Evolutionary conservation across 2,329 filamentous ascomycete genomes (phyloP).

Genomic region (Penicillium sp.): DNA sequence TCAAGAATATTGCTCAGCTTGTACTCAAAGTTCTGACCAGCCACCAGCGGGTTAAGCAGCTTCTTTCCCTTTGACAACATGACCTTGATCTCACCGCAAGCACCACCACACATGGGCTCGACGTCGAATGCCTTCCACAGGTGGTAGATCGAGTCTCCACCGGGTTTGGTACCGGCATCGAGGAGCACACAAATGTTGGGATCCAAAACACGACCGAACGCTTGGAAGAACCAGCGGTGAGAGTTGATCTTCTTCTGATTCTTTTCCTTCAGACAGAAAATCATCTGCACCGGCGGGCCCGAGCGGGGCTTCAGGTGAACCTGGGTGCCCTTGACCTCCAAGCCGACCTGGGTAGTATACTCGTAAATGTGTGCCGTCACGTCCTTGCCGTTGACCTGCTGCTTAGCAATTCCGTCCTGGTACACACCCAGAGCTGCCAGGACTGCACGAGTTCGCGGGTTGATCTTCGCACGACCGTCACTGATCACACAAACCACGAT

Average conservation of each 20-base stretch:
- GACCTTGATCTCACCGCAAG: slow-evolving; percentile 98
- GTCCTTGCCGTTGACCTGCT: slow-evolving; percentile 93
- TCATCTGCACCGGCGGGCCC: slow-evolving; percentile 86
- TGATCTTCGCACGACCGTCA: slow-evolving; percentile 96
- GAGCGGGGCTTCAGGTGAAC: slow-evolving; percentile 79
- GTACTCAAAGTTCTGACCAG: slow-evolving; percentile 98
- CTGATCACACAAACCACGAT: slow-evolving; percentile 98
- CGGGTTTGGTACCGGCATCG: slow-evolving; percentile 93
- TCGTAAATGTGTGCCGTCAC: slow-evolving; percentile 98
- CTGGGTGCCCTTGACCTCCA: slow-evolving; percentile 86
- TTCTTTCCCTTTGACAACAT: slow-evolving; percentile 88
- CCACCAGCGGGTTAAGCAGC: slow-evolving; percentile 87
- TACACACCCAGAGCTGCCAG: slow-evolving; percentile 93
- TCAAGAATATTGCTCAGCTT: slow-evolving; percentile 99
- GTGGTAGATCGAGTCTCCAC: slow-evolving; percentile 92
- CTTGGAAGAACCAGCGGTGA: slow-evolving; percentile 98
- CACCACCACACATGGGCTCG: slow-evolving; percentile 94
- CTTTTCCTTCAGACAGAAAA: slow-evolving; percentile 98
- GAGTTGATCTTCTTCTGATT: slow-evolving; percentile 99
- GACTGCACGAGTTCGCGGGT: slow-evolving; percentile 82
- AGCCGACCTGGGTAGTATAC: slow-evolving; percentile 58
- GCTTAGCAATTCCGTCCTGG: slow-evolving; percentile 97
- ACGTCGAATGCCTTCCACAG: slow-evolving; percentile 98
- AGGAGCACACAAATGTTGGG: slow-evolving; percentile 96
- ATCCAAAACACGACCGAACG: slow-evolving; percentile 86